A percentile compares a stretch with the other conserved stretches of the same genome.
phyloP scores from a whole-genome alignment of 805 yeast species.

The Pichia kluyveri region DNA sequence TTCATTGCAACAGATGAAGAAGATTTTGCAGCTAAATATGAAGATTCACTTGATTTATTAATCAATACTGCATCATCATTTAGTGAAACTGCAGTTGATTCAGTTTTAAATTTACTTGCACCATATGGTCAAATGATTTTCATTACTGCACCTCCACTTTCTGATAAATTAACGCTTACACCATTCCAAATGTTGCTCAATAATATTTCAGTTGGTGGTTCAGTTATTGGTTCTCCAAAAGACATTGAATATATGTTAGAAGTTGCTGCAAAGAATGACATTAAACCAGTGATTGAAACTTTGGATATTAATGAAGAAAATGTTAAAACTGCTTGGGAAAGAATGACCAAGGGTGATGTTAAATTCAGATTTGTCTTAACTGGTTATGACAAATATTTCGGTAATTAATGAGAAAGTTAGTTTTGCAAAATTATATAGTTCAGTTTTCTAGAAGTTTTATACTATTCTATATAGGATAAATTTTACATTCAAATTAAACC shows the following conservation, averaged over 20 bases:
- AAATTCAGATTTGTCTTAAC: slow-evolving; percentile 47
- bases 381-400: slow-evolving; percentile 32
- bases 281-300: slow-evolving; percentile 45
- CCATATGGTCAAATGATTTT: slow-evolving; percentile 25
- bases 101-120: slow-evolving; percentile 20
- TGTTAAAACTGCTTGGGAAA: slow-evolving; percentile 36
- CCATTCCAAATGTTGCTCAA: slow-evolving; percentile 28
- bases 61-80: slow-evolving; percentile 40
- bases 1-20: slow-evolving; percentile 45
- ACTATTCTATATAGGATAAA: too few relatives aligned
- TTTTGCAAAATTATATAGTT: too few relatives aligned
- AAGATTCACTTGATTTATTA: slow-evolving; percentile 35
- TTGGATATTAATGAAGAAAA: slow-evolving; percentile 37
- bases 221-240: slow-evolving; percentile 34
- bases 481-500: too few relatives aligned
- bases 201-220: slow-evolving; percentile 24
- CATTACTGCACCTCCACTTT: slow-evolving; percentile 30
- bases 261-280: slow-evolving; percentile 36
- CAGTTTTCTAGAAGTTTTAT: too few relatives aligned
- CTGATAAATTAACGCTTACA: slow-evolving; percentile 22
- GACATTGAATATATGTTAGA: slow-evolving; percentile 41
- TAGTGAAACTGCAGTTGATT: slow-evolving; percentile 19
- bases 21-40: slow-evolving; percentile 29
- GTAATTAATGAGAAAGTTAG: background rate
- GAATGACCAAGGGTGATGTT: slow-evolving; percentile 41